Evolutionary conservation across 2,329 filamentous ascomycete genomes (phyloP).

Genomic region (Colletotrichum chrysophilum): DNA sequence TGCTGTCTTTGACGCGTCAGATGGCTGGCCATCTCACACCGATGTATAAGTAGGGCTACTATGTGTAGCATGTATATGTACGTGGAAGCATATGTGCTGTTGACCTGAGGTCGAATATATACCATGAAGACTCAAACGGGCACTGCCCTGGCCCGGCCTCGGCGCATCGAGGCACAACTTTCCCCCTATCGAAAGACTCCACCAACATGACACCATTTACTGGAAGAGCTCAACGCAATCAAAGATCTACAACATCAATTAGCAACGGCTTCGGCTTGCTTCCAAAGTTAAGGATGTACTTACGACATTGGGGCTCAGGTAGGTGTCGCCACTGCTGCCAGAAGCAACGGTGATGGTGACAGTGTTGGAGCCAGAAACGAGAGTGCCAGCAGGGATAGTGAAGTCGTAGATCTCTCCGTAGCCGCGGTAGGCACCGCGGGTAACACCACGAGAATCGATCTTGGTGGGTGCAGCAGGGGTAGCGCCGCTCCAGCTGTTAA

Average conservation of each 20-base stretch:
- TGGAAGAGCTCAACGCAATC: constrained; percentile 23
- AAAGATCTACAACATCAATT: constrained; percentile 4
- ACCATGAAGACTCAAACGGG: background rate
- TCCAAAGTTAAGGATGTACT: background rate
- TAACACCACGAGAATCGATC: constrained; percentile 69
- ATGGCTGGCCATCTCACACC: background rate
- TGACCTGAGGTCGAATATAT: constrained; percentile 5
- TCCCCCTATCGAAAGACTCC: background rate
- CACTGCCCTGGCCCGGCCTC: background rate
- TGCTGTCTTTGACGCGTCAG: background rate
- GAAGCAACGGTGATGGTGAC: constrained; percentile 64
- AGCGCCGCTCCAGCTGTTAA: constrained; percentile 58
- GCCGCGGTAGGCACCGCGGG: constrained; percentile 68
- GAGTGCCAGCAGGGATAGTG: constrained; percentile 61
- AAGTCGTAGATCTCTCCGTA: constrained; percentile 69
- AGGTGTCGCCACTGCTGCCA: constrained; percentile 60
- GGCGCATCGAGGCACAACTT: background rate
- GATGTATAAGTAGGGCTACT: background rate
- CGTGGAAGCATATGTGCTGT: constrained; percentile 3
- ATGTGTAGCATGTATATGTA: background rate
- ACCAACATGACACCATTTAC: background rate
- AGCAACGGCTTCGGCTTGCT: background rate
- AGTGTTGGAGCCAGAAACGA: constrained; percentile 67
- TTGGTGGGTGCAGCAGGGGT: constrained; percentile 61
- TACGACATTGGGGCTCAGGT: constrained; percentile 62